These are phyloP conservation scores for Peronospora destructor DNA, from an alignment of 352 stramenopile species.

Conservation along the genomic window DNA sequence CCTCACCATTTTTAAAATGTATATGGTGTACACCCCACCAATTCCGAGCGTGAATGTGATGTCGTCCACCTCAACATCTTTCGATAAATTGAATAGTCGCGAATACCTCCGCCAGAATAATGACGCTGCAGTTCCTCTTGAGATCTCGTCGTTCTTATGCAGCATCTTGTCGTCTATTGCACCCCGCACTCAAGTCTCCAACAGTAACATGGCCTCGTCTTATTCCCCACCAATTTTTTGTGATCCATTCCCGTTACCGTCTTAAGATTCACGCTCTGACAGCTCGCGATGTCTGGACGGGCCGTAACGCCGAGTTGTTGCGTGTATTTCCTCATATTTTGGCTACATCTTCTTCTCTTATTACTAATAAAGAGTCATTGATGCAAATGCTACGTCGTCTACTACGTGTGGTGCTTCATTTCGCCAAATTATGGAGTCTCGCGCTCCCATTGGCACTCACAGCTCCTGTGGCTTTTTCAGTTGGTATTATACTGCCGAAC, in stretches of 20 bases:
- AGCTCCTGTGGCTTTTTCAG: conserved; percentile 32
- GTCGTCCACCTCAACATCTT: no score
- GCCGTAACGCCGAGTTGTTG: conserved; percentile 10
- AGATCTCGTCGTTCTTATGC: neutral
- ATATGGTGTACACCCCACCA: no score
- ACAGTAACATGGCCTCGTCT: conserved; percentile 19
- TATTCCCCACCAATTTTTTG: conserved; percentile 20
- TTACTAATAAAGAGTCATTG: conserved; percentile 16
- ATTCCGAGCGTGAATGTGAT: no score
- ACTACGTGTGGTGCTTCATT: conserved; percentile 43
- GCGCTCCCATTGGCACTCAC: conserved; percentile 38
- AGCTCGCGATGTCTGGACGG: conserved; percentile 21
- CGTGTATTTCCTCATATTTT: conserved; percentile 26
- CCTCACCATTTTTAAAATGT: no score
- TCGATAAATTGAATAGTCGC: neutral
- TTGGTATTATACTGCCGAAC: conserved; percentile 14
- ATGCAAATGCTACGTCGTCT: conserved; percentile 36
- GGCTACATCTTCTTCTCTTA: conserved; percentile 13
- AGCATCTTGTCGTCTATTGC: neutral
- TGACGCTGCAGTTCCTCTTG: neutral
- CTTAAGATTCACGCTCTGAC: conserved; percentile 2
- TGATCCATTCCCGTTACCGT: conserved; percentile 7
- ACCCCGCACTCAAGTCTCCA: conserved; percentile 1
- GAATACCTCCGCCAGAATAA: neutral
- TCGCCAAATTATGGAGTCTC: conserved; percentile 54